Percentiles rank a stretch among this genome's conserved stretches.
Evolutionary conservation across 352 stramenopile species (phyloP).

Genomic region (Pythium brachiatum): DNA sequence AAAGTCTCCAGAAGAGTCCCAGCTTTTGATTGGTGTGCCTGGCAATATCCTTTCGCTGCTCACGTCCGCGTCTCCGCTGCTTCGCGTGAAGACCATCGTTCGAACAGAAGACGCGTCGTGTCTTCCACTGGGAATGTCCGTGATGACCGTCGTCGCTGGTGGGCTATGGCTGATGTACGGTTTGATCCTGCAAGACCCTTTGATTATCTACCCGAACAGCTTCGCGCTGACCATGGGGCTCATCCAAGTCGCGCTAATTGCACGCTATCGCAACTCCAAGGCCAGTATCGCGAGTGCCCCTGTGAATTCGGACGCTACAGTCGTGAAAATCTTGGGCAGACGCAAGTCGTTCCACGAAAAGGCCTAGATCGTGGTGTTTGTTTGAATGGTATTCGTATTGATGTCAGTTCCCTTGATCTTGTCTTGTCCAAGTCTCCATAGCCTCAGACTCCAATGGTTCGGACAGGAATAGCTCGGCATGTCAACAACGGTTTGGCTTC

Average conservation of each 20-base stretch:
- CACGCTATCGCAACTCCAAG: constrained; percentile 33
- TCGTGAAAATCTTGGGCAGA: constrained; percentile 8
- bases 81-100: constrained; percentile 70
- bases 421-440: no score
- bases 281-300: constrained; percentile 14
- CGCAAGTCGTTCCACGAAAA: constrained; percentile 28
- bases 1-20: constrained; percentile 41
- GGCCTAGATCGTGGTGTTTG: background rate
- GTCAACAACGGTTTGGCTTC: no score
- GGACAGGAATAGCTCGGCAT: no score
- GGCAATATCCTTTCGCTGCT: constrained; percentile 72
- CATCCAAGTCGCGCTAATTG: constrained; percentile 68
- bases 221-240: constrained; percentile 68
- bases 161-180: constrained; percentile 70
- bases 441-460: no score
- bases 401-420: no score
- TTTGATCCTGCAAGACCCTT: constrained; percentile 52
- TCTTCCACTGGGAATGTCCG: constrained; percentile 72
- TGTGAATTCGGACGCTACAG: background rate
- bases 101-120: constrained; percentile 60
- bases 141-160: constrained; percentile 73
- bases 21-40: constrained; percentile 69
- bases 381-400: no score
- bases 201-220: constrained; percentile 70
- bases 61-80: constrained; percentile 62